Conservation (phyloP, 2,329 filamentous ascomycete genomes). For the Fusarium pseudocircinatum region DNA sequence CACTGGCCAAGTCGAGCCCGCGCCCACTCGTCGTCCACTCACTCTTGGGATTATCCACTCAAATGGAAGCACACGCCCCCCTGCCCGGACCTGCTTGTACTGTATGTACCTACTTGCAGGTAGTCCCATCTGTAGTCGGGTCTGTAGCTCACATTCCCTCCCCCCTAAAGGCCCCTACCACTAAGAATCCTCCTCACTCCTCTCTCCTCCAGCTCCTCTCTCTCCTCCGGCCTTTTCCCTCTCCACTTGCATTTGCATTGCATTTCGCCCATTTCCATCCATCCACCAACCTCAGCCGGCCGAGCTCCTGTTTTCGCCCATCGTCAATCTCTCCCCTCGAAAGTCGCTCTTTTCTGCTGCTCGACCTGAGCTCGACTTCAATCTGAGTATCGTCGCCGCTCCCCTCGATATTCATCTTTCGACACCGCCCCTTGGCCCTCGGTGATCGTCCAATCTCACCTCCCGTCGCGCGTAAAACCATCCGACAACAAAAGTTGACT, state of each 20-base stretch:
- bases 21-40: constrained; percentile 22
- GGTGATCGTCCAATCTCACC: constrained; percentile 25
- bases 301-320: constrained; percentile 38
- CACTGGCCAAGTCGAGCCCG: constrained; percentile 34
- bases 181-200: constrained; percentile 40
- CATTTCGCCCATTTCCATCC: constrained; percentile 43
- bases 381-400: constrained; percentile 32
- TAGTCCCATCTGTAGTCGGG: constrained; percentile 15
- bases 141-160: constrained; percentile 46
- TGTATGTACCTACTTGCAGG: background rate
- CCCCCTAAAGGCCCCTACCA: constrained; percentile 38
- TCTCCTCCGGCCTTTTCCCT: constrained; percentile 45
- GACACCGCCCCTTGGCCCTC: constrained; percentile 29
- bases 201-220: constrained; percentile 40
- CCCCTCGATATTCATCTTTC: constrained; percentile 16
- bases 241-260: constrained; percentile 47
- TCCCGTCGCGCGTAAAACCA: constrained; percentile 20
- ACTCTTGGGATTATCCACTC: constrained; percentile 30
- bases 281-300: constrained; percentile 40
- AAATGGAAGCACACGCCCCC: constrained; percentile 41
- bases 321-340: constrained; percentile 31
- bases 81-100: background rate
- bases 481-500: constrained; percentile 8
- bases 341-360: constrained; percentile 39
- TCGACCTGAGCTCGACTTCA: constrained; percentile 37